Evolutionary conservation across 176 grass and related monocot genomes (phyloP).

Genomic region (Musa beccarii): DNA sequence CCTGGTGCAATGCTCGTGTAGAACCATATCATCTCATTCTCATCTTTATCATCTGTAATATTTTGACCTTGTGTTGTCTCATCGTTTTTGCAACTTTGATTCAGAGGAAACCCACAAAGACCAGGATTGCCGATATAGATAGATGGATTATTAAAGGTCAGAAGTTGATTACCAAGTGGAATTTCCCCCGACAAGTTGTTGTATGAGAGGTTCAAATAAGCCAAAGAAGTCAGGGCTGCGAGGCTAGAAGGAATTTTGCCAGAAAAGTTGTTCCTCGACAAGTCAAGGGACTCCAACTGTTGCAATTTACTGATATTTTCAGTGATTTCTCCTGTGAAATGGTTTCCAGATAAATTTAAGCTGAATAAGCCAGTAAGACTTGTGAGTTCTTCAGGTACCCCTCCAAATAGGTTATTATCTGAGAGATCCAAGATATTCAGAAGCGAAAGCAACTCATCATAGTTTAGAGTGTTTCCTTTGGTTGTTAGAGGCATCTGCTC

Average conservation of each 20-base stretch:
- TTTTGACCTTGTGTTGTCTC: background rate
- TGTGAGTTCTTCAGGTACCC: background rate
- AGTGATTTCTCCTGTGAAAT: conserved; percentile 1
- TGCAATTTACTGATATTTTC: background rate
- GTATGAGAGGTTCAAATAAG: too few relatives aligned
- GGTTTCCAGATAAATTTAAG: conserved; percentile 3
- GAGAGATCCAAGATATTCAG: background rate
- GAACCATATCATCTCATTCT: conserved; percentile 1
- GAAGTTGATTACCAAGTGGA: background rate
- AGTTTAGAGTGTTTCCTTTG: background rate
- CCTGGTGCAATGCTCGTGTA: background rate
- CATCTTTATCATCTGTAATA: background rate
- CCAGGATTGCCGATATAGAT: background rate
- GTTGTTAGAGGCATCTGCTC: background rate
- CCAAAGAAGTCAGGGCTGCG: too few relatives aligned
- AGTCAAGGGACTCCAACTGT: background rate
- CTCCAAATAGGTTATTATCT: background rate
- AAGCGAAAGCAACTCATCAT: background rate
- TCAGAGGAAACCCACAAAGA: background rate
- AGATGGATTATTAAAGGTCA: background rate
- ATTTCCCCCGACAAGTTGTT: background rate
- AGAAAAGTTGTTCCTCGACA: background rate
- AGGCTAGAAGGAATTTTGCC: background rate
- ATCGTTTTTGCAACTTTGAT: background rate
- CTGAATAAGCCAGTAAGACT: background rate